Base-by-base conservation (phyloP, 179 eudicot species). In the Monotropa hypopitys region DNA sequence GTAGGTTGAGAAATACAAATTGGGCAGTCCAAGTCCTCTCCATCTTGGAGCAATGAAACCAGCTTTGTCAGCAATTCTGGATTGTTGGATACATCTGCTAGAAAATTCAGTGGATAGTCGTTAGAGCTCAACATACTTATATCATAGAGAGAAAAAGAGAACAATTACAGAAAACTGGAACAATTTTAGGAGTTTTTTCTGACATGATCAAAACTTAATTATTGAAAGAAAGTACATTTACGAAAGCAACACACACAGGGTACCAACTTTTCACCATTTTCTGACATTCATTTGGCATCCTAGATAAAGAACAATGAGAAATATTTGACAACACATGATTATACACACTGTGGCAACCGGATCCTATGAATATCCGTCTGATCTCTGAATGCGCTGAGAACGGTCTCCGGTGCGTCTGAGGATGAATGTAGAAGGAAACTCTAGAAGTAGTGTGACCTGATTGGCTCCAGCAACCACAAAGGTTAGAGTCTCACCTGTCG, bases 11-110 rank as follows among this genome's bases (percentile, higher is more conserved):
- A 88, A 12, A 94, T 89, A 76, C 98, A 94, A 73, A 94, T 91
- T 40, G 98, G 98, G 80, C 98, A 94, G 85, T 94, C 98, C 28
- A 94, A 86, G 69, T 92, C 97, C 72, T 92, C 97, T 43, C 94
- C 88, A 50, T 94, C 97, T 89, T 94, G 97, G 45, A 92, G 86
- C 82, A 86, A 50, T 9, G 90, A 76, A 71, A 91, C 87, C 91
- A 94, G 78, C 84, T 94, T 94, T 82, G 86, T 82, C 79, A 94
- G 83, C 66, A 94, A 82, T 76, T 83, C 88, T 61, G 97, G 94
- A 80, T 92, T 94, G 81, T 91, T 90, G 28, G 92, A 84, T 79
- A 91, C 94, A 82, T 92, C 98, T 94, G 90, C 77, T 51, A 54
- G 51, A 18, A n/a, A n/a, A 73, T 32, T 2, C 67, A 68, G 45